Evolutionary conservation across 306 rosid species (phyloP).

Genomic region (Luffa acutangula): DNA sequence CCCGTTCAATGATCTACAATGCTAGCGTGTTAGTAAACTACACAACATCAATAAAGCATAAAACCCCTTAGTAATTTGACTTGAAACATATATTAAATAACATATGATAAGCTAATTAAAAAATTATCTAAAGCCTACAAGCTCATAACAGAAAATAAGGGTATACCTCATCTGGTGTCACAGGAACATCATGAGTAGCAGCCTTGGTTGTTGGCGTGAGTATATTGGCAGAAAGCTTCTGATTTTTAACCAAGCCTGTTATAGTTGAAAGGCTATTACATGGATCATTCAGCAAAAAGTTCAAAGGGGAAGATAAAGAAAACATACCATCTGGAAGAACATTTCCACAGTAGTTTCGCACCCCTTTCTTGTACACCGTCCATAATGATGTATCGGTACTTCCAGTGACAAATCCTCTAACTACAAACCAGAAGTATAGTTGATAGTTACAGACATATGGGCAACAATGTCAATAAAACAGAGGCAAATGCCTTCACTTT

Average conservation of each 20-base stretch:
- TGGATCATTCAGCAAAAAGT: not conserved
- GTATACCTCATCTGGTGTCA: constrained; percentile 78
- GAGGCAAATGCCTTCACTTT: not conserved
- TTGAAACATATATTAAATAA: not conserved
- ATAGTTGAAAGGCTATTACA: constrained; percentile 8
- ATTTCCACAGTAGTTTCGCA: constrained; percentile 77
- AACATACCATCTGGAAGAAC: constrained; percentile 64
- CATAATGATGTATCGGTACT: constrained; percentile 93
- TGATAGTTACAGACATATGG: constrained; percentile 12
- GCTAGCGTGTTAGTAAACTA: not conserved
- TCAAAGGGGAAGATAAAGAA: not conserved
- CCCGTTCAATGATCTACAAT: constrained; percentile 54
- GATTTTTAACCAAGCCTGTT: constrained; percentile 73
- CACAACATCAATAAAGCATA: not conserved
- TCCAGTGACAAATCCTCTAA: constrained; percentile 95
- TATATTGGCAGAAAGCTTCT: constrained; percentile 64
- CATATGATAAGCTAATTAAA: not conserved
- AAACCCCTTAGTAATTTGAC: not conserved
- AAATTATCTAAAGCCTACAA: not conserved
- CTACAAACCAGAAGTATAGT: constrained; percentile 29
- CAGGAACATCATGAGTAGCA: constrained; percentile 80
- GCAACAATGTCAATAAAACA: not conserved
- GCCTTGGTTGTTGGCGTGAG: constrained; percentile 97
- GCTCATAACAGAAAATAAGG: constrained; percentile 5
- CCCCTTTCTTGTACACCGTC: constrained; percentile 81